Evolutionary conservation across 1,139 yeast genomes (phyloP), one percentile per base, ranked within the genome.

Genomic region (Candida sp.): DNA sequence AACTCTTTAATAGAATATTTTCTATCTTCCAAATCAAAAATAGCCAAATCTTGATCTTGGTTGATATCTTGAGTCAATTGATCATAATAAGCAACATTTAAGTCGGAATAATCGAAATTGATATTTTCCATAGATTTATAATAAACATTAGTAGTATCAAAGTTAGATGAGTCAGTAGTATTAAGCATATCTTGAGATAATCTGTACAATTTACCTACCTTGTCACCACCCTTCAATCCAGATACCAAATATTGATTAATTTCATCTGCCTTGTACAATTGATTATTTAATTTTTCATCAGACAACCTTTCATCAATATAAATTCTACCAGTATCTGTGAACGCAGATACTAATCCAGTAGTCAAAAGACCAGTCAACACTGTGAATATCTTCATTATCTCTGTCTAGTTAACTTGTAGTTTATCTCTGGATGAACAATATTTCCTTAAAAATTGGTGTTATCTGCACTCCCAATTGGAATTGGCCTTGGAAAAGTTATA

Each of bases 251-350:
- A 30, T 30, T 30, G 9, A 12, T 12, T 30, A 12, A 30, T n/a
- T 12, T 30, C 19, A 12, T 30, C 19, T 5, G 33, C 5, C 5
- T 5, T 30, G 19, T 30, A 30, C 11, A 30, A 8, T 30, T 30
- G 33, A 5, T 12, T 12, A 12, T 8, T 9, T 12, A 30, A 12
- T 30, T 30, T 30, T 30, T 30, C 19, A 9, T 30, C 19, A 8
- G 11, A 8, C 33, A 30, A 30, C 5, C 33, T 5, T 30, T 30
- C 9, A 30, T 30, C 33, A 30, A 30, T 30, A 11, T 27, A 37
- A 9, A 37, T 25, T 21, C 15, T 37, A n/a, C 34, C 39, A 21
- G 72, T 63, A 45, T 69, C 70, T 23, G 65, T 51, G 39, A 66
- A 68, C 9, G 68, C 71, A 43, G 47, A 35, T 6, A 54, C 64